These are phyloP conservation scores for Falciphora oryzae DNA, from an alignment of 2,329 filamentous ascomycete genomes.

Conservation along the genomic window DNA sequence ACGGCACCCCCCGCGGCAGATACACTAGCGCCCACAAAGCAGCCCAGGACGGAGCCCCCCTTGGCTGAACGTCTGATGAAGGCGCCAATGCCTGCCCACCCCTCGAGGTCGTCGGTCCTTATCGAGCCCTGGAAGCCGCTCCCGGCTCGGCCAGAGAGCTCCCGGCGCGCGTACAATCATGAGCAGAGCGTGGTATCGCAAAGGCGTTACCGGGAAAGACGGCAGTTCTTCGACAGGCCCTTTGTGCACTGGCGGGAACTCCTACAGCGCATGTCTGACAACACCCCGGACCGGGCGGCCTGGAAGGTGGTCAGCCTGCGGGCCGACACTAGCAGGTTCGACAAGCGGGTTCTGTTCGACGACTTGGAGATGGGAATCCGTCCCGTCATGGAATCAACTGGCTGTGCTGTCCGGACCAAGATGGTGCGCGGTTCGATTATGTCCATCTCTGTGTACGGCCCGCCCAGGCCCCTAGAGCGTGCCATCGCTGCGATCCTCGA, in stretches of 20 bases:
- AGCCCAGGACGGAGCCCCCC: not conserved
- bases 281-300: slow-evolving; percentile 21
- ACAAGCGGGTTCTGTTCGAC: slow-evolving; percentile 1
- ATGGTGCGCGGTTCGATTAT: slow-evolving; percentile 19
- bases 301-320: slow-evolving; percentile 2
- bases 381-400: not conserved
- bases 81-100: slow-evolving; percentile 2
- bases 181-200: slow-evolving; percentile 29
- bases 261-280: slow-evolving; percentile 31
- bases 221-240: slow-evolving; percentile 21
- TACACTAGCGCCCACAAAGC: not conserved
- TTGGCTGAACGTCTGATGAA: not conserved
- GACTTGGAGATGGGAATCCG: slow-evolving; percentile 1
- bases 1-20: too few relatives aligned
- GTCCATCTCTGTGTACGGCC: slow-evolving; percentile 15
- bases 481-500: not conserved
- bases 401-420: slow-evolving; percentile 1
- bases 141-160: slow-evolving; percentile 17
- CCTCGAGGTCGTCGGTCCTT: slow-evolving; percentile 17
- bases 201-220: slow-evolving; percentile 29
- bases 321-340: slow-evolving; percentile 8
- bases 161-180: slow-evolving; percentile 17
- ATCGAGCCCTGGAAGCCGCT: slow-evolving; percentile 21
- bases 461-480: not conserved
- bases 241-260: slow-evolving; percentile 34